These are phyloP conservation scores for Colletotrichum chlorophyti DNA, from an alignment of 2,329 filamentous ascomycete genomes.

Conservation along the genomic window DNA sequence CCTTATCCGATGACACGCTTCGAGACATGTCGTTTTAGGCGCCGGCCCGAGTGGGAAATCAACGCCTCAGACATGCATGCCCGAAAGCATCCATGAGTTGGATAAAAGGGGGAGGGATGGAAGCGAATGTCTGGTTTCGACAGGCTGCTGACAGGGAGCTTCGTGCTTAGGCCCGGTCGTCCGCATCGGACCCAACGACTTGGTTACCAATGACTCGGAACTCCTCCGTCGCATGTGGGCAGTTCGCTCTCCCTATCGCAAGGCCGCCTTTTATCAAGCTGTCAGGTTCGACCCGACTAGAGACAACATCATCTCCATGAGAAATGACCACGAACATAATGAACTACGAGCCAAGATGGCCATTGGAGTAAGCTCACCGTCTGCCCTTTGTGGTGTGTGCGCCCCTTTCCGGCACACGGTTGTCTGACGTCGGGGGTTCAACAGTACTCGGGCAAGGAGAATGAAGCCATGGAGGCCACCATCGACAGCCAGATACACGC, in stretches of 20 bases:
- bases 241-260: constrained; percentile 39
- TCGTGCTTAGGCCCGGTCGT: constrained; percentile 38
- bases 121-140: constrained; percentile 7
- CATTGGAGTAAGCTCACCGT: constrained; percentile 43
- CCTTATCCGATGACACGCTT: background rate
- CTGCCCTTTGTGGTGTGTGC: background rate
- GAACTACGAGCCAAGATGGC: constrained; percentile 54
- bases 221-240: constrained; percentile 41
- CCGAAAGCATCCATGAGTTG: constrained; percentile 8
- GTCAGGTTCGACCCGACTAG: constrained; percentile 38
- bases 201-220: constrained; percentile 43
- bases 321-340: constrained; percentile 47
- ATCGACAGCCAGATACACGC: constrained; percentile 55
- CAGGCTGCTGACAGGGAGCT: constrained; percentile 28
- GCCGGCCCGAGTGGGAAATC: background rate
- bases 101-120: background rate
- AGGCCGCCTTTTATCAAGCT: constrained; percentile 47
- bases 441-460: constrained; percentile 62
- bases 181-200: constrained; percentile 43
- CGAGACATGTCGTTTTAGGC: background rate
- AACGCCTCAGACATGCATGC: constrained; percentile 30
- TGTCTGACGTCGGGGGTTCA: too few relatives aligned
- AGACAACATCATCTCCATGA: constrained; percentile 41
- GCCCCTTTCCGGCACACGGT: too few relatives aligned
- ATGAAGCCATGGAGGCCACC: constrained; percentile 53